Percentiles rank a stretch among this genome's conserved stretches.
Conservation (phyloP, 2,329 filamentous ascomycete genomes). For the Nigrospora osmanthi region DNA sequence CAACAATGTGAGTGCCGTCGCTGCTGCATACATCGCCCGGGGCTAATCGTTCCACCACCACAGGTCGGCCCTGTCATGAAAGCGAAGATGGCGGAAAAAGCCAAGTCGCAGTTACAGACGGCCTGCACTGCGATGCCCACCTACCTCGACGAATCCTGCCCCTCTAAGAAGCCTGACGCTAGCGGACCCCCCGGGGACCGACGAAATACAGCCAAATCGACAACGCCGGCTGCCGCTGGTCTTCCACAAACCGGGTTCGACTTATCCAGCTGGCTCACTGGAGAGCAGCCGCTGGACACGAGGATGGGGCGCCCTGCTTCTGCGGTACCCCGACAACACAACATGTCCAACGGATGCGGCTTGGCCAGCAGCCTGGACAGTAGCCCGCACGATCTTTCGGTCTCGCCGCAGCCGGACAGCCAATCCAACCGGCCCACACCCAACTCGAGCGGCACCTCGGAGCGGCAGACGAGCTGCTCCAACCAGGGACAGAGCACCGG, state of each 20-base stretch:
- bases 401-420: slow-evolving; percentile 38
- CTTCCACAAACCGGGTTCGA: slow-evolving; percentile 6
- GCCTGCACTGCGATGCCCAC: slow-evolving; percentile 28
- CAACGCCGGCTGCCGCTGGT: too few relatives aligned
- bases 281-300: not conserved
- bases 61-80: not conserved
- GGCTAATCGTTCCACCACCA: not conserved
- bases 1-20: slow-evolving; percentile 37
- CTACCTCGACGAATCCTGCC: slow-evolving; percentile 36
- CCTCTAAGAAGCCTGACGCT: slow-evolving; percentile 30
- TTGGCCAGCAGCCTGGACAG: slow-evolving; percentile 34
- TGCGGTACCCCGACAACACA: too few relatives aligned
- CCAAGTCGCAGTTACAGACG: slow-evolving; percentile 4
- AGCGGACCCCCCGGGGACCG: slow-evolving; percentile 29
- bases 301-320: not conserved
- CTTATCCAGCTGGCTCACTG: slow-evolving; percentile 7
- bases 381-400: slow-evolving; percentile 37
- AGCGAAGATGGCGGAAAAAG: slow-evolving; percentile 2
- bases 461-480: slow-evolving; percentile 23
- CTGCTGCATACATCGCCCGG: not conserved
- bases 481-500: slow-evolving; percentile 28
- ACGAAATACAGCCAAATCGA: slow-evolving; percentile 30
- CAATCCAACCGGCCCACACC: slow-evolving; percentile 50
- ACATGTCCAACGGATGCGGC: slow-evolving; percentile 8
- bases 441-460: slow-evolving; percentile 45